Conservation (phyloP, 129 eudicot species). For the Dittrichia graveolens region DNA sequence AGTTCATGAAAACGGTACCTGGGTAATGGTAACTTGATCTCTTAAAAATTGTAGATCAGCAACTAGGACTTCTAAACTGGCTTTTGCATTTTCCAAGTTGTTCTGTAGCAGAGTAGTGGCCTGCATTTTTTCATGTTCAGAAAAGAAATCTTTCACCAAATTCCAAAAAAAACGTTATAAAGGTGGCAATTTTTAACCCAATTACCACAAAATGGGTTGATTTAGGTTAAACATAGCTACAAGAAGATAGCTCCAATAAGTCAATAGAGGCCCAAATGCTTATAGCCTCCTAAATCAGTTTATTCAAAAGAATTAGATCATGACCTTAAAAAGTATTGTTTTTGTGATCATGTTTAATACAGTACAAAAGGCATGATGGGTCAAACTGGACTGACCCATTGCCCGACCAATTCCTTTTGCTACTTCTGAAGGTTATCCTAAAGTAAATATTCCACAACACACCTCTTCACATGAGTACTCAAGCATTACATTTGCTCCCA, state of each 20-base stretch:
- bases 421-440: constrained; percentile 14
- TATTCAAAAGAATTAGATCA: neutral
- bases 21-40: constrained; percentile 93
- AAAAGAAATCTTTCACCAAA: neutral
- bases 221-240: neutral
- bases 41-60: constrained; percentile 88
- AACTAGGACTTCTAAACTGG: constrained; percentile 88
- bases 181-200: neutral
- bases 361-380: neutral
- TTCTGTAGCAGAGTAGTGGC: constrained; percentile 73
- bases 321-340: neutral
- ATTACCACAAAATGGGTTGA: neutral
- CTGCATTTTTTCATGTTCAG: constrained; percentile 41
- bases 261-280: neutral
- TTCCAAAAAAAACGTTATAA: neutral
- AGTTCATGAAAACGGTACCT: constrained; percentile 46
- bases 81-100: constrained; percentile 96
- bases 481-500: constrained; percentile 98
- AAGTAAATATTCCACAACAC: constrained; percentile 17
- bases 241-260: neutral
- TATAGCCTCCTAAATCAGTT: neutral
- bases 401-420: neutral
- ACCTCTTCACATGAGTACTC: constrained; percentile 99
- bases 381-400: neutral
- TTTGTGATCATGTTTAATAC: neutral